These are phyloP conservation scores for Neurospora sp. DNA, from an alignment of 495 filamentous ascomycete genomes.

Conservation along the genomic window DNA sequence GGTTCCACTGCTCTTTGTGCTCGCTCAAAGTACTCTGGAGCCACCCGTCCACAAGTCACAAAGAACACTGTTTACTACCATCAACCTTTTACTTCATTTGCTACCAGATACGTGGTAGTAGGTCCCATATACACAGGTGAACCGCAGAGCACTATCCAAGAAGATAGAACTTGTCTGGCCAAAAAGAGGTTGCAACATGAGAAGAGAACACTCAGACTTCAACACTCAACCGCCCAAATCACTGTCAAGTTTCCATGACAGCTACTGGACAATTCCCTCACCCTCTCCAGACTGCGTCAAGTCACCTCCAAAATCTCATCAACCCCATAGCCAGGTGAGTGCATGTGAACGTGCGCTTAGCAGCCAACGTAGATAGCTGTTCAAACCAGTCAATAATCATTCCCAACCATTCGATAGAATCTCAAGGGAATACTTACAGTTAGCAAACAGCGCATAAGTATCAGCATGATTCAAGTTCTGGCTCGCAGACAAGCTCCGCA, in stretches of 20 bases:
- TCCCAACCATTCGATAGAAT: no score
- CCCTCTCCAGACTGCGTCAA: not conserved
- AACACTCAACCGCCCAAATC: not conserved
- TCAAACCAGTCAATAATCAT: no score
- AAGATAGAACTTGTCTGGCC: not conserved
- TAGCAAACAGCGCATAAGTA: conserved; percentile 52
- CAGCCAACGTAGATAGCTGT: not conserved
- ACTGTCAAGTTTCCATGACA: not conserved
- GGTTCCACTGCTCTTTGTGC: not conserved
- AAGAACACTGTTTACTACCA: not conserved
- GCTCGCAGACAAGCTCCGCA: conserved; percentile 28
- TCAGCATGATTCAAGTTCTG: conserved; percentile 52
- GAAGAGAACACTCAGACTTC: not conserved
- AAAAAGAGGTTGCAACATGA: not conserved
- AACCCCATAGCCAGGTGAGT: not conserved
- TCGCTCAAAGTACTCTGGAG: not conserved
- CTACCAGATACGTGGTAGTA: not conserved
- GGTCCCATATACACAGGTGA: not conserved
- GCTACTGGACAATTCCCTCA: not conserved
- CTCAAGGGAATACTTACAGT: no score
- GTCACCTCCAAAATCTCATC: not conserved
- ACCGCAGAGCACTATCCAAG: not conserved
- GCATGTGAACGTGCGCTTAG: not conserved
- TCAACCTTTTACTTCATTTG: not conserved
- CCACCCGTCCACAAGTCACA: not conserved